Base-by-base conservation (phyloP, 768 basidiomycete species). In the Pulveroboletus sp. region DNA sequence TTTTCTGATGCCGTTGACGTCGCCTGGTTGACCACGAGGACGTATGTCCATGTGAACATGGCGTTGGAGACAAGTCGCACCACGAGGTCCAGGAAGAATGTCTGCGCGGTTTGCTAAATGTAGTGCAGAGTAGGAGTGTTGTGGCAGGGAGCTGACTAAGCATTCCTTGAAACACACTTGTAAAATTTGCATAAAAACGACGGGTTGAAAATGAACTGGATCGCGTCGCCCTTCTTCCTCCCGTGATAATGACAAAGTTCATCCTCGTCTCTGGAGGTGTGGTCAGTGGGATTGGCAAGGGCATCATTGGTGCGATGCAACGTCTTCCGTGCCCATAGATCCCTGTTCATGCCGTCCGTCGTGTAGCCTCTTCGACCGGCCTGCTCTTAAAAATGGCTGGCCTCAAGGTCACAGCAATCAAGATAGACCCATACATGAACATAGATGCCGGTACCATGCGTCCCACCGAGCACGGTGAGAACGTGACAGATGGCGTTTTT, bases 351-450 rank as follows among this genome's bases (percentile, higher is more conserved):
- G n/a, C 56, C 28, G 52, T 47, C 24, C 47, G 58, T 43, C 40
- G 33, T 54, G 36, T 66, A 97, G 95, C 95, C 57, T 98, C 95
- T 26, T 97, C 94, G 43, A 97, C 95, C 6, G 95, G 95, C 51
- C 76, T 98, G 45, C 79, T 98, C 45, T 77, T 99, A 66, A 97
- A 97, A 73, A 97, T 91, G 39, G 83, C 86, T 33, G 95, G 95
- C 41, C 77, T 96, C 53, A 96, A 93, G 73, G 95, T 97, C 60
- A 99, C 95, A 8, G 90, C 95, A 10, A 97, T 99, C 78, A 99
- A 99, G 74, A 98, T 99, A 62, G 95, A 99, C 68, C 95, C 95
- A 12, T 99, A 99, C 61, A 98, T 99, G 95, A 99, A 99, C 73
- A 97, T 99, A 61, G 95, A 99, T 77, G 95, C 95, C 21, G 95